phyloP scores from a whole-genome alignment of 805 yeast genomes.

The Maudiozyma turicensis region DNA sequence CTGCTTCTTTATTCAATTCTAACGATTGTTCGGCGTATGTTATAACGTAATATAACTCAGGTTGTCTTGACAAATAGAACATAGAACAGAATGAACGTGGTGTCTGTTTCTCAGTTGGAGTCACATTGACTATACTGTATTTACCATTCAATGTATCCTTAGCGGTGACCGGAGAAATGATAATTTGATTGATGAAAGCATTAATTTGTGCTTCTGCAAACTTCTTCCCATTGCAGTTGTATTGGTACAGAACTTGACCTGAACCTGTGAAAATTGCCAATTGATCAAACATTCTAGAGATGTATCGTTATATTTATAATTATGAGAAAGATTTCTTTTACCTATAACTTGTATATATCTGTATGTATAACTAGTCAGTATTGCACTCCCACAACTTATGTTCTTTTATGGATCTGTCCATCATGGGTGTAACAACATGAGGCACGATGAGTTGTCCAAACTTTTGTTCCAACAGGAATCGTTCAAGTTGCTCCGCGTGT shows the following conservation, averaged over 20 bases:
- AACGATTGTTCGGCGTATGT: conserved; percentile 37
- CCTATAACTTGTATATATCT: not conserved
- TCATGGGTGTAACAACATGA: no score
- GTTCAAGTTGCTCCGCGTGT: no score
- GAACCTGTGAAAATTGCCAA: conserved; percentile 24
- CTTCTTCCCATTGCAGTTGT: conserved; percentile 20
- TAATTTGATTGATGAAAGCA: conserved; percentile 19
- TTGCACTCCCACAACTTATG: no score
- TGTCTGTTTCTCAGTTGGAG: not conserved
- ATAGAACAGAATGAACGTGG: conserved; percentile 15
- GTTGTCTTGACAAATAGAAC: conserved; percentile 27
- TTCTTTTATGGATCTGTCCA: no score
- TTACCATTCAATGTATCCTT: conserved; percentile 14
- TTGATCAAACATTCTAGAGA: conserved; percentile 25
- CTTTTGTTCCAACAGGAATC: no score
- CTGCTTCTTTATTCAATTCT: conserved; percentile 36
- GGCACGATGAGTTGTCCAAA: no score
- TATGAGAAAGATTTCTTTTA: no score
- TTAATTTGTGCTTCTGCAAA: conserved; percentile 24
- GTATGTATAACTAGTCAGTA: no score
- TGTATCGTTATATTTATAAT: not conserved
- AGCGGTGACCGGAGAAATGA: conserved; percentile 17
- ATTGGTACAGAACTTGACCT: conserved; percentile 25
- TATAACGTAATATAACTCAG: conserved; percentile 28
- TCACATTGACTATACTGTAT: conserved; percentile 11